phyloP scores from a whole-genome alignment of 2,329 filamentous ascomycete species.

The Nectriaceae sp. region DNA sequence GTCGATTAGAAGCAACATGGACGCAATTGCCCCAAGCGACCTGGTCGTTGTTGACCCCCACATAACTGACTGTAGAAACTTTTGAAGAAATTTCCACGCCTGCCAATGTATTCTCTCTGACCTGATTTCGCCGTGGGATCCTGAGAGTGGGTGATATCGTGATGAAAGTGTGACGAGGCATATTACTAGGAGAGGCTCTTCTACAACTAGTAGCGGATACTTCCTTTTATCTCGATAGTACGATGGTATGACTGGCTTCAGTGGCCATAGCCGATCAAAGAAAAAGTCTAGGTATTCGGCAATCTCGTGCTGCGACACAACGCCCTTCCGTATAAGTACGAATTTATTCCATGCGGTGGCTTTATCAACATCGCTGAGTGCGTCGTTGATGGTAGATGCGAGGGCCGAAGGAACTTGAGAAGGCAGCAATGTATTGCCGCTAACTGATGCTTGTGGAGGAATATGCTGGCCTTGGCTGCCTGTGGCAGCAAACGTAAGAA shows the following conservation, averaged over 20 bases:
- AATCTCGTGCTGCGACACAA: slow-evolving; percentile 14
- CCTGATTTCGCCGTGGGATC: slow-evolving; percentile 10
- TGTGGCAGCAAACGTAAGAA: slow-evolving; percentile 12
- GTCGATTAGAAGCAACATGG: slow-evolving; percentile 15
- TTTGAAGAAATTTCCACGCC: slow-evolving; percentile 12
- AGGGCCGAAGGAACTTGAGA: background rate
- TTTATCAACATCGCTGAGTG: background rate
- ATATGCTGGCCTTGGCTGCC: slow-evolving; percentile 3
- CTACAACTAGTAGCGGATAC: slow-evolving; percentile 5
- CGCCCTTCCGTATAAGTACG: slow-evolving; percentile 10
- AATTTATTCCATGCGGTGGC: slow-evolving; percentile 8
- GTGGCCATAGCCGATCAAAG: slow-evolving; percentile 13
- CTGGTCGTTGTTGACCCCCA: slow-evolving; percentile 14
- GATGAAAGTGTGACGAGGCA: slow-evolving; percentile 15
- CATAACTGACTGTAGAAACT: slow-evolving; percentile 14
- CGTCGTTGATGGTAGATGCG: background rate
- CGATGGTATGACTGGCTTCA: slow-evolving; percentile 13
- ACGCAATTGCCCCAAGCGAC: slow-evolving; percentile 12
- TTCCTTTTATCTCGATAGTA: slow-evolving; percentile 8
- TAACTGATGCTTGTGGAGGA: background rate
- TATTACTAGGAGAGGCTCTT: slow-evolving; percentile 12
- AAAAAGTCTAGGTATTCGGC: slow-evolving; percentile 12
- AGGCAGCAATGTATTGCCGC: background rate
- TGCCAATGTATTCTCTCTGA: slow-evolving; percentile 19
- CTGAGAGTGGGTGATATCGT: slow-evolving; percentile 10